Evolutionary conservation across 1,139 yeast genomes (phyloP).

Genomic region (Geotrichum aggregatum): DNA sequence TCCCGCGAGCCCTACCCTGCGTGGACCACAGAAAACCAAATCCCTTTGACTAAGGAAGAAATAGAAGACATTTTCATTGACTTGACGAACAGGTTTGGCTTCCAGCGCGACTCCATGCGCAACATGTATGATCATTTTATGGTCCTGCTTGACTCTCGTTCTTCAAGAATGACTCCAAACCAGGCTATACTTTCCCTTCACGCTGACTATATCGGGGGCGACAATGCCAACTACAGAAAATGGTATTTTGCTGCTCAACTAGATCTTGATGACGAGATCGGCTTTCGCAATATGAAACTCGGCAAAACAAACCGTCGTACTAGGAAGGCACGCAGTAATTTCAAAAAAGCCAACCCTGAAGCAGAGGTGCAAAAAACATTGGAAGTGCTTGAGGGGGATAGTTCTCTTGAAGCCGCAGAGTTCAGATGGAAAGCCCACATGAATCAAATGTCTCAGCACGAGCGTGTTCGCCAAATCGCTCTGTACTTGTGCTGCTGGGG

Average conservation of each 20-base stretch:
- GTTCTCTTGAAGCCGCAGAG: conserved; percentile 74
- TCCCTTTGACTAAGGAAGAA: conserved; percentile 79
- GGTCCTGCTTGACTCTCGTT: conserved; percentile 88
- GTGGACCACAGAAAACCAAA: conserved; percentile 89
- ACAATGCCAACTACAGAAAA: conserved; percentile 82
- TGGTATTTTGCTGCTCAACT: conserved; percentile 96
- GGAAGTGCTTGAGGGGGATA: conserved; percentile 83
- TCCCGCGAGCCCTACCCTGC: conserved; percentile 86
- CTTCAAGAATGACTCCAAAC: conserved; percentile 95
- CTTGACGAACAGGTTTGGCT: conserved; percentile 86
- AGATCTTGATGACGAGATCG: conserved; percentile 77
- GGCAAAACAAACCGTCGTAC: conserved; percentile 61
- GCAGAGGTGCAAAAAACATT: conserved; percentile 52
- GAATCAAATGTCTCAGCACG: conserved; percentile 64
- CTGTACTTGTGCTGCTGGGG: conserved; percentile 94
- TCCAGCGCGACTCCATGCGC: conserved; percentile 96
- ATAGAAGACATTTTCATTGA: conserved; percentile 90
- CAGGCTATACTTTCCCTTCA: conserved; percentile 90
- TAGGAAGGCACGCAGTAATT: conserved; percentile 53
- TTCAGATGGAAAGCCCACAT: conserved; percentile 77
- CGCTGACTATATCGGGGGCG: conserved; percentile 96
- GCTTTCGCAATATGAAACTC: conserved; percentile 72
- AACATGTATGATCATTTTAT: conserved; percentile 95
- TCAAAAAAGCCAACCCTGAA: conserved; percentile 54
- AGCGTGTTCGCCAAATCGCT: conserved; percentile 86